phyloP scores from a whole-genome alignment of 2,329 filamentous ascomycete species.

The Calonectria fujianensis region DNA sequence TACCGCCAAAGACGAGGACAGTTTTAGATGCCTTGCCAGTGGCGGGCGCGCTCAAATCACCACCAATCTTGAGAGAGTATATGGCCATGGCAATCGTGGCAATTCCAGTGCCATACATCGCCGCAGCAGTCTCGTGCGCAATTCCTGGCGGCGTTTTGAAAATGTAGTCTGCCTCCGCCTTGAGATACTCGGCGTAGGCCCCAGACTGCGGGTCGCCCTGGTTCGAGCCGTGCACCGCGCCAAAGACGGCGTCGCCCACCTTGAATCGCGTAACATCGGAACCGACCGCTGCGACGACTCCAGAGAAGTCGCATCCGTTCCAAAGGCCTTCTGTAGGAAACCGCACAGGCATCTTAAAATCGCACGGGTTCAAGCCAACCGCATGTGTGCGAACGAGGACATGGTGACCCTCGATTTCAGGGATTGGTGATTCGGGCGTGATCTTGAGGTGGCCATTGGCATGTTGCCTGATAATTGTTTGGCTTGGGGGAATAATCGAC shows the following conservation, averaged over 20 bases:
- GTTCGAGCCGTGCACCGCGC: conserved; percentile 44
- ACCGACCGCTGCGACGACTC: conserved; percentile 48
- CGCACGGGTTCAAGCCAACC: conserved; percentile 57
- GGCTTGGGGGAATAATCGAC: neutral
- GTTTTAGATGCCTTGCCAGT: neutral
- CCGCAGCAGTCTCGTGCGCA: conserved; percentile 33
- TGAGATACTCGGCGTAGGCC: conserved; percentile 49
- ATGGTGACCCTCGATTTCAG: neutral
- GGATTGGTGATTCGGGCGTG: neutral
- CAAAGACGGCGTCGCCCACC: conserved; percentile 56
- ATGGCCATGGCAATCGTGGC: neutral
- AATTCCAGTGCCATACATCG: neutral
- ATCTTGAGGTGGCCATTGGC: neutral
- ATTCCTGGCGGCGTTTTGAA: conserved; percentile 43
- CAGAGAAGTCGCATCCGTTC: conserved; percentile 57
- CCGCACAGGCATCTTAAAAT: conserved; percentile 55
- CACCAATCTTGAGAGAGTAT: conserved; percentile 1
- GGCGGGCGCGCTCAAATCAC: neutral
- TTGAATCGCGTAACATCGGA: conserved; percentile 1
- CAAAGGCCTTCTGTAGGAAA: conserved; percentile 49
- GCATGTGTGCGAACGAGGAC: conserved; percentile 39
- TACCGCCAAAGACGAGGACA: neutral
- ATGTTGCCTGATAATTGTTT: conserved; percentile 5
- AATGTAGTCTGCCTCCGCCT: conserved; percentile 35
- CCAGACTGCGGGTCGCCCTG: conserved; percentile 42